Evolutionary conservation across 345 rosid species (phyloP), one percentile per base, ranked within the genome.

Genomic region (Capsella bursapastoris): DNA sequence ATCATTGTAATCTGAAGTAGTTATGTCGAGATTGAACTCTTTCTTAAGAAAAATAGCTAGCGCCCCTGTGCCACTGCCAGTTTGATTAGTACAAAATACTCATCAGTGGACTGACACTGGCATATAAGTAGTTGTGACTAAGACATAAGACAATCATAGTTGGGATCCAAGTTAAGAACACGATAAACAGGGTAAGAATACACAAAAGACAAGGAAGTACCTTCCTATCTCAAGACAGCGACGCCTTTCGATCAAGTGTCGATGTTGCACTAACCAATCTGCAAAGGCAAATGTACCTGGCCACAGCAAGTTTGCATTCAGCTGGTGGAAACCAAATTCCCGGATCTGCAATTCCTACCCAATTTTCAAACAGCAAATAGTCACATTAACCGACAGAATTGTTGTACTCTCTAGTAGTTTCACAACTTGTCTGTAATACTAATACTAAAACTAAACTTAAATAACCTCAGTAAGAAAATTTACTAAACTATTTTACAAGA

Each of bases 281-380:
- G 97, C 91, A 80, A 95, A 95, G 61, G 91, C 68, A 73, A 95
- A 95, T 4, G 98, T 80, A 75, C 99, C 97, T 0, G 99, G 99
- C 99, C 99, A 95, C 7, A 92, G 95, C 79, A 95, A 85, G 84
- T 95, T 95, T 71, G 98, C 99, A 88, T 95, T 95, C 75, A 90
- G 78, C 80, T 86, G 87, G 57, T 95, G 99, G 70, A 95, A 95
- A 4, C 93, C 87, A 70, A 92, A 95, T 71, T 95, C 99, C 34
- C 91, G 79, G 60, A 95, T 79, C 25, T 82, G 71, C 75, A 92
- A 71, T 76, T 92, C 96, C 98, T 95, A 89, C 72, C 77, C 13
- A 63, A 5, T 32, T 68, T 50, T 52, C 74, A 84, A 70, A 66
- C 59, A 50, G 56, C 16, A 10, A 73, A 16, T n/a, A 56, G 22